Evolutionary conservation across 2,329 filamentous ascomycete genomes (phyloP), one percentile per base, ranked within the genome.

Genomic region (Pseudocercospora cruenta): DNA sequence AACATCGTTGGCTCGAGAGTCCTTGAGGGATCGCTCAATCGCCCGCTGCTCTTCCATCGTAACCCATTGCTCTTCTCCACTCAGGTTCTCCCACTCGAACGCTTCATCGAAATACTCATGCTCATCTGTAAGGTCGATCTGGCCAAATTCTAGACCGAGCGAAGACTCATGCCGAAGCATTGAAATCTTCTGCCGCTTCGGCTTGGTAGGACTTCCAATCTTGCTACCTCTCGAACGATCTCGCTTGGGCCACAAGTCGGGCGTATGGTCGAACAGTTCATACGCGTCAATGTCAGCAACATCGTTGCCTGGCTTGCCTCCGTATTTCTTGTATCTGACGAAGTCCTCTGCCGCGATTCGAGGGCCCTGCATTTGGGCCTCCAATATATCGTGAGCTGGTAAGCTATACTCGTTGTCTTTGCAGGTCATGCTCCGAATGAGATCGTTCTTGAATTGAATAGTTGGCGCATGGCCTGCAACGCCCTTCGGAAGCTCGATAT

Each of bases 401-500:
- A 60, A 22, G 39, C 21, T 47, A 45, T 60, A 24, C 36, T 36
- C 58, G 4, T 51, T 24, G 58, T 47, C 12, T 28, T 47, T 64
- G 43, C 64, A 58, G 22, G 60, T 71, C 65, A 75, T 73, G 51
- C 62, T 64, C 3, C 21, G 45, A 26, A 67, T 59, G 22, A 77
- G 59, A 14, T 57, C 49, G 14, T 65, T 26, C 16, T 67, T 70
- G 60, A 76, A 77, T 5, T 51, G 31, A 4, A 59, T 14, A 3
- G 70, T 71, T 0, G 39, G 60, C 2, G 9, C 22, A 58, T 76
- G 67, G 3, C 28, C 21, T n/a, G 59, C 45, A 12, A 75, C 22
- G 7, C 60, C 60, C 0, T 33, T 12, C 9, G 74, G 75, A 9
- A 75, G 70, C n/a, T 64, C 45, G 28, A 76, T 67, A 2, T 60